These are phyloP conservation scores for Aaosphaeria arxii DNA, from an alignment of 2,329 filamentous ascomycete species.

Conservation along the genomic window DNA sequence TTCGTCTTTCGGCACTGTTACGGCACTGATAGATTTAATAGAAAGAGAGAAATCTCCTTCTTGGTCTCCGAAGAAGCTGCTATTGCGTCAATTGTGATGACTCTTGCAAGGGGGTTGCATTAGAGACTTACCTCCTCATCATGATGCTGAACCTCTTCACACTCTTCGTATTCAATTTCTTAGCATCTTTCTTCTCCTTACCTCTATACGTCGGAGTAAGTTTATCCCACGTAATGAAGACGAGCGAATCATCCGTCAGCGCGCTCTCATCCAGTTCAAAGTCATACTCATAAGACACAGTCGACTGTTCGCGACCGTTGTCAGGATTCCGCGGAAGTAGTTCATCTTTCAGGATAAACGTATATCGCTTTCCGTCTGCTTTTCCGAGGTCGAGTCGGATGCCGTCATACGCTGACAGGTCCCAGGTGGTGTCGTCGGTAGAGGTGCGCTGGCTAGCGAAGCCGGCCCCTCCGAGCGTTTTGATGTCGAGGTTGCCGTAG, in stretches of 20 bases:
- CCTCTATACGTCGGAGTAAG: constrained; percentile 75
- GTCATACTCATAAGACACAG: constrained; percentile 71
- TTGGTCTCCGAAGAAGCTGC: constrained; percentile 72
- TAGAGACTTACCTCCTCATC: constrained; percentile 68
- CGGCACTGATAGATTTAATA: constrained; percentile 54
- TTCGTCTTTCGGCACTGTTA: constrained; percentile 20
- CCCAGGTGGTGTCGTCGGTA: constrained; percentile 55
- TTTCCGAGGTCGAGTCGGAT: constrained; percentile 53
- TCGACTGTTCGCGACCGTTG: constrained; percentile 69
- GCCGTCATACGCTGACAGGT: constrained; percentile 63
- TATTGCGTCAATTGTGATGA: constrained; percentile 6
- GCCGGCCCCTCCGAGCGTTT: constrained; percentile 73
- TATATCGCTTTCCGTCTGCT: constrained; percentile 67
- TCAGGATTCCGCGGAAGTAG: constrained; percentile 54
- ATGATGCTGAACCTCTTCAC: constrained; percentile 72
- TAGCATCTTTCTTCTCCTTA: constrained; percentile 58
- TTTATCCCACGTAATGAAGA: constrained; percentile 62
- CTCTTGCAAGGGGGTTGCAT: background rate
- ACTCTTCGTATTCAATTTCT: constrained; percentile 55
- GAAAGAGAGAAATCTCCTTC: constrained; percentile 64
- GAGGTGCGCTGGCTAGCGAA: constrained; percentile 76
- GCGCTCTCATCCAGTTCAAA: constrained; percentile 44
- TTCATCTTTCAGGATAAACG: constrained; percentile 71
- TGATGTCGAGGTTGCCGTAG: constrained; percentile 68
- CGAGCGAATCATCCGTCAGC: constrained; percentile 14